Percentiles rank a stretch among this genome's conserved stretches.
Conservation (phyloP, 1,284 basidiomycete genomes). For the Cryptococcus jaspeensis region DNA sequence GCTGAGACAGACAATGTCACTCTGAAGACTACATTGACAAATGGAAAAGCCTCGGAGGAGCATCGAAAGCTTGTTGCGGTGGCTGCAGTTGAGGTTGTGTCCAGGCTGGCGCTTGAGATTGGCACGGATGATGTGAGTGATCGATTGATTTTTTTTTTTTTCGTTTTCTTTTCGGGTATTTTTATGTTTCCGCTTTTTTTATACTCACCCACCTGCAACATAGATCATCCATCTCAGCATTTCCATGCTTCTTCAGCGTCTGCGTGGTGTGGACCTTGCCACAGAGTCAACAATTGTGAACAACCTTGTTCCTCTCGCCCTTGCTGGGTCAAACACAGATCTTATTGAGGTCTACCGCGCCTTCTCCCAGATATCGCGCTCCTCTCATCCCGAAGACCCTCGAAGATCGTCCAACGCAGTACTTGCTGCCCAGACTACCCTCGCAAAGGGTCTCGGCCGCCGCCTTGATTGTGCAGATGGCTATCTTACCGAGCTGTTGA, state of each 20-base stretch:
- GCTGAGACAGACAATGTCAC: slow-evolving; percentile 12
- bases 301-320: slow-evolving; percentile 84
- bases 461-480: slow-evolving; percentile 72
- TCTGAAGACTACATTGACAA: slow-evolving; percentile 18
- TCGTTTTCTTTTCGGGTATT: no score
- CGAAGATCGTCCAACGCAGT: slow-evolving; percentile 84
- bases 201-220: neutral
- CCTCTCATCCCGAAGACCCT: slow-evolving; percentile 78
- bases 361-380: slow-evolving; percentile 82
- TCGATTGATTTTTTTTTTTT: no score
- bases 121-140: slow-evolving; percentile 68
- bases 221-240: slow-evolving; percentile 80
- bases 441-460: slow-evolving; percentile 69
- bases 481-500: slow-evolving; percentile 82
- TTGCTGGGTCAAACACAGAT: slow-evolving; percentile 70
- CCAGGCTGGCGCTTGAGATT: slow-evolving; percentile 78
- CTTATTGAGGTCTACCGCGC: slow-evolving; percentile 82
- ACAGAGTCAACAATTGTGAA: slow-evolving; percentile 88
- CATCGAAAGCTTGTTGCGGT: slow-evolving; percentile 81
- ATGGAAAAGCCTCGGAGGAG: slow-evolving; percentile 63
- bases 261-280: slow-evolving; percentile 76
- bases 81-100: slow-evolving; percentile 85
- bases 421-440: slow-evolving; percentile 79
- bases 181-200: neutral
- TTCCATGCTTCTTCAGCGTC: slow-evolving; percentile 87